Evolutionary conservation across 257 asterid species (phyloP).

Genomic region (Echium plantagineum): DNA sequence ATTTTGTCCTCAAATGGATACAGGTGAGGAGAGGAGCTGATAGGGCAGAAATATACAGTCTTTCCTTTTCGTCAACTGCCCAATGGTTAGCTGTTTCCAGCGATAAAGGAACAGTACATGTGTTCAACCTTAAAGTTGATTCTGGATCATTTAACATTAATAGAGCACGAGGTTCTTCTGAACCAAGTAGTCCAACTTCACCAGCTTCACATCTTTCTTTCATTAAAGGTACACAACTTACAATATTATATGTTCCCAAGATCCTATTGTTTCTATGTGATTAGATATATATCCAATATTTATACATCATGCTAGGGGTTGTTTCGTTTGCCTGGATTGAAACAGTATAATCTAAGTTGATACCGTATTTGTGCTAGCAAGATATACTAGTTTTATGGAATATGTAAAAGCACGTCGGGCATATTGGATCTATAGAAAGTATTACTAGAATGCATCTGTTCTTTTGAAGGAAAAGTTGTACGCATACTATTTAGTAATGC

Average conservation of each 20-base stretch:
- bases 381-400: no score
- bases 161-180: conserved; percentile 39
- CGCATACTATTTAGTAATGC: no score
- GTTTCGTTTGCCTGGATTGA: no score
- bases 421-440: no score
- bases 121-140: conserved; percentile 65
- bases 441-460: no score
- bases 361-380: no score
- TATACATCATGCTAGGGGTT: no score
- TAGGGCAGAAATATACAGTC: conserved; percentile 78
- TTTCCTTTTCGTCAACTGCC: conserved; percentile 75
- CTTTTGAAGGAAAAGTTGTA: no score
- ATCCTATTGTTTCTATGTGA: no score
- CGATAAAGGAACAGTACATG: conserved; percentile 92
- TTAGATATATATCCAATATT: no score
- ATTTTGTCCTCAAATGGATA: conserved; percentile 8
- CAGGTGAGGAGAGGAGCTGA: conserved; percentile 94
- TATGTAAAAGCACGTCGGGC: no score
- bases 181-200: conserved; percentile 22
- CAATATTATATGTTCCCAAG: neutral
- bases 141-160: conserved; percentile 47
- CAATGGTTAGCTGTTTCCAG: conserved; percentile 97
- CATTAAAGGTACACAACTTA: conserved; percentile 48
- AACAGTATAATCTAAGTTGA: no score
- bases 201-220: conserved; percentile 66